Base-by-base conservation (phyloP, 2,329 filamentous ascomycete genomes). In the Geosmithia morbida region DNA sequence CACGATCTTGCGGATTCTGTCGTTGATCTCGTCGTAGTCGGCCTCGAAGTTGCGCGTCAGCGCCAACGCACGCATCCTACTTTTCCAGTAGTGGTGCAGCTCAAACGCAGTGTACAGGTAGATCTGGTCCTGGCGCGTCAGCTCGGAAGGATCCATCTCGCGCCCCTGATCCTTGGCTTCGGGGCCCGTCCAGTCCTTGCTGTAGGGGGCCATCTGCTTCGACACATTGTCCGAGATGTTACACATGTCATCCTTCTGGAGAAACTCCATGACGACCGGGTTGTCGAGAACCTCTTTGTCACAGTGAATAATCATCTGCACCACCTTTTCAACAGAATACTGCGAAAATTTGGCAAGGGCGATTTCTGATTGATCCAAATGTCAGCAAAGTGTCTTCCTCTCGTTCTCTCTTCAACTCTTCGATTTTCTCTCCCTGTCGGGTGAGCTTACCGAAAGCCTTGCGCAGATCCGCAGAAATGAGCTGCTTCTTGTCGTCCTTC, bases 1-100 rank as follows among this genome's bases (percentile, higher is more conserved):
- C 37, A 94, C 85, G n/a, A 98, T 80, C 51, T 92, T 81, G 53
- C 83, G 82, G 50, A 97, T 78, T 67, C 92, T 94, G 41, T 75
- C 71, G 11, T 84, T 87, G 43, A 97, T 83, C 57, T 97, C 86
- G 53, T 96, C 89, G 59, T 97, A 98, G 55, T 98, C 92, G 4
- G 68, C 51, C 64, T 97, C 90, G 57, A 78, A 96, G 46, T 77
- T 89, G 57, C 82, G 81, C 4, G 88, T 96, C 54, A 97, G 69
- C 2, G 82, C 75, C 54, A 98, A 74, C 39, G 92, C 92, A 55
- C 92, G 79, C 83, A 97, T 97, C 63, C 92, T 83, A 51, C 87
- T 87, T 73, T 95, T 96, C 92, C 92, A 98, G 68, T 98, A 98
- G 62, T 96, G 89, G 55, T 94, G 88, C 53, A 97, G 70, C 63